Percentiles rank a stretch among this genome's conserved stretches.
phyloP scores from a whole-genome alignment of 768 basidiomycete genomes.

The Mrakia frigida region DNA sequence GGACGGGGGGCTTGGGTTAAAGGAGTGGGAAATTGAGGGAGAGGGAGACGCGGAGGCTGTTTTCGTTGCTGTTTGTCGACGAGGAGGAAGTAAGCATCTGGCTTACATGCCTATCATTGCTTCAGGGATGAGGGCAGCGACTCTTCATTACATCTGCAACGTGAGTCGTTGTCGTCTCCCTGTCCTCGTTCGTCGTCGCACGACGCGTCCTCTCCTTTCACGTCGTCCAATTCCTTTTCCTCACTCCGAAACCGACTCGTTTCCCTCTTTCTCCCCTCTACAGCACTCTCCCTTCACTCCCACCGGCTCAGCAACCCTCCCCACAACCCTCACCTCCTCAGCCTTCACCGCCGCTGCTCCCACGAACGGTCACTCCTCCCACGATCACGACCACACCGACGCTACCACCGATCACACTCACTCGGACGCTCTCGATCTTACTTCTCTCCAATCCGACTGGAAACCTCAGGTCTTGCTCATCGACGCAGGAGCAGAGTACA shows the following conservation, averaged over 20 bases:
- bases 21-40: conserved; percentile 83
- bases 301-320: conserved; percentile 41
- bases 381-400: conserved; percentile 11
- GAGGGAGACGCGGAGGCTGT: conserved; percentile 92
- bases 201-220: too few relatives aligned
- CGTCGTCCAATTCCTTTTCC: background rate
- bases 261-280: background rate
- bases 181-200: background rate
- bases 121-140: conserved; percentile 75
- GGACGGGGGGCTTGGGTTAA: conserved; percentile 44
- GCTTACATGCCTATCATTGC: conserved; percentile 93
- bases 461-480: conserved; percentile 69
- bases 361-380: background rate
- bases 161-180: conserved; percentile 38
- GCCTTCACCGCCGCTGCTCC: conserved; percentile 35
- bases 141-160: conserved; percentile 92
- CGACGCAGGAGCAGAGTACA: conserved; percentile 91
- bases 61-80: conserved; percentile 81
- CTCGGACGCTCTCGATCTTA: conserved; percentile 36
- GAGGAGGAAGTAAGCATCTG: conserved; percentile 61
- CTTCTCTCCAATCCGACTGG: conserved; percentile 50
- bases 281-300: conserved; percentile 18
- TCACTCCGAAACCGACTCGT: background rate
- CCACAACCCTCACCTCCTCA: conserved; percentile 36
- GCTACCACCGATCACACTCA: conserved; percentile 31